Evolutionary conservation across 2,329 filamentous ascomycete genomes (phyloP).

Genomic region (Ilyonectria sp.): DNA sequence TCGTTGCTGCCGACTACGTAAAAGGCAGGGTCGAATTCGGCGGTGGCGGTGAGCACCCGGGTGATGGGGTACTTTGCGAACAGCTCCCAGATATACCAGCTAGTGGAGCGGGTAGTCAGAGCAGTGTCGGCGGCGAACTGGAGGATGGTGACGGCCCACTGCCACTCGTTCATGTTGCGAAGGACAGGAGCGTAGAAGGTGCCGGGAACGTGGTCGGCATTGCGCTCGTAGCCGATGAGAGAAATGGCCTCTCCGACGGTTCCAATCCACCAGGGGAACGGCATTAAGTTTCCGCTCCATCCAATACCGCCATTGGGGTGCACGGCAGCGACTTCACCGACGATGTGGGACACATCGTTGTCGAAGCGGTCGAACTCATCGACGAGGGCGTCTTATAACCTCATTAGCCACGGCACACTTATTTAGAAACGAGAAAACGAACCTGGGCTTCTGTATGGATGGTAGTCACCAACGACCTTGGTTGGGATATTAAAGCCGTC

Average conservation of each 20-base stretch:
- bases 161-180: constrained; percentile 65
- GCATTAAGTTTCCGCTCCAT: constrained; percentile 61
- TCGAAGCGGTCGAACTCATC: constrained; percentile 68
- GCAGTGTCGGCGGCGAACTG: constrained; percentile 64
- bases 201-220: constrained; percentile 71
- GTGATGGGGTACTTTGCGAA: constrained; percentile 63
- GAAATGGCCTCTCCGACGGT: constrained; percentile 76
- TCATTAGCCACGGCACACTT: background rate
- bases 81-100: constrained; percentile 66
- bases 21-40: constrained; percentile 62
- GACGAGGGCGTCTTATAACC: constrained; percentile 60
- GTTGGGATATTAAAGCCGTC: constrained; percentile 57
- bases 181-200: constrained; percentile 66
- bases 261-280: constrained; percentile 71
- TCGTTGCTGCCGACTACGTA: constrained; percentile 65
- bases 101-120: constrained; percentile 65
- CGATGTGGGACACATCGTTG: constrained; percentile 58
- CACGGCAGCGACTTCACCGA: constrained; percentile 67
- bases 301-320: constrained; percentile 67
- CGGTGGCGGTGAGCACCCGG: constrained; percentile 61
- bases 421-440: background rate
- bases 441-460: constrained; percentile 64
- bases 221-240: constrained; percentile 76
- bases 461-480: constrained; percentile 64
- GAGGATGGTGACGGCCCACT: constrained; percentile 67